Evolutionary conservation across 2,329 filamentous ascomycete genomes (phyloP).

Genomic region (Dendrostoma leiphaemia): DNA sequence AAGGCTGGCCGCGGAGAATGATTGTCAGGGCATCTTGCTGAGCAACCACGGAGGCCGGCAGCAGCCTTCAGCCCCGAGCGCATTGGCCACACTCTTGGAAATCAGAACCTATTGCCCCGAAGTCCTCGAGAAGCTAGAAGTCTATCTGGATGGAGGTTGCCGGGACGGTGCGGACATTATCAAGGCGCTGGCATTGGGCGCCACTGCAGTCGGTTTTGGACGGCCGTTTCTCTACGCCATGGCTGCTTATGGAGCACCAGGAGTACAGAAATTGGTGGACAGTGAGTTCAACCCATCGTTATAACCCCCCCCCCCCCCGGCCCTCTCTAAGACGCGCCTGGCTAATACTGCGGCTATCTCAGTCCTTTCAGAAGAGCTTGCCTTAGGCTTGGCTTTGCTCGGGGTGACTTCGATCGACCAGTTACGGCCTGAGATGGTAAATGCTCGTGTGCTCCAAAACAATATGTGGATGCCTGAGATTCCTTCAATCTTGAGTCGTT

Average conservation of each 20-base stretch:
- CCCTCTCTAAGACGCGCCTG: too few species aligned
- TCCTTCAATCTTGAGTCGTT: conserved; percentile 21
- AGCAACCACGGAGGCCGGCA: conserved; percentile 19
- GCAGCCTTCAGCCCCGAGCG: conserved; percentile 16
- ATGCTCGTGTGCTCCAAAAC: conserved; percentile 32
- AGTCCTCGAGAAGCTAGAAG: conserved; percentile 48
- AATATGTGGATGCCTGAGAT: conserved; percentile 32
- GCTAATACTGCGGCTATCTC: not conserved
- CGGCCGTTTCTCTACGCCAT: conserved; percentile 36
- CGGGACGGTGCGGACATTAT: conserved; percentile 54
- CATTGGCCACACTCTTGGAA: conserved; percentile 42
- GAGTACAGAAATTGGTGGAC: conserved; percentile 15
- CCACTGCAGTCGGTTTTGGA: conserved; percentile 51
- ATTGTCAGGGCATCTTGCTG: conserved; percentile 19
- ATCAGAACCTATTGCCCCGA: conserved; percentile 50
- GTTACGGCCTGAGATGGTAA: conserved; percentile 49
- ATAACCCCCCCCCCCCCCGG: not conserved
- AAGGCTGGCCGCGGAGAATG: conserved; percentile 12
- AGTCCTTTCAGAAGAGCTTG: conserved; percentile 23
- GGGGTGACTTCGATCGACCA: conserved; percentile 48
- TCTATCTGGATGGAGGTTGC: conserved; percentile 55
- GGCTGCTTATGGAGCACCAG: conserved; percentile 14
- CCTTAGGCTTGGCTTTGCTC: conserved; percentile 47
- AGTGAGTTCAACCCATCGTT: conserved; percentile 16
- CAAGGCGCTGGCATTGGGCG: conserved; percentile 53